These are phyloP conservation scores for Colletotrichum tropicale DNA, from an alignment of 2,329 filamentous ascomycete genomes.

Conservation along the genomic window DNA sequence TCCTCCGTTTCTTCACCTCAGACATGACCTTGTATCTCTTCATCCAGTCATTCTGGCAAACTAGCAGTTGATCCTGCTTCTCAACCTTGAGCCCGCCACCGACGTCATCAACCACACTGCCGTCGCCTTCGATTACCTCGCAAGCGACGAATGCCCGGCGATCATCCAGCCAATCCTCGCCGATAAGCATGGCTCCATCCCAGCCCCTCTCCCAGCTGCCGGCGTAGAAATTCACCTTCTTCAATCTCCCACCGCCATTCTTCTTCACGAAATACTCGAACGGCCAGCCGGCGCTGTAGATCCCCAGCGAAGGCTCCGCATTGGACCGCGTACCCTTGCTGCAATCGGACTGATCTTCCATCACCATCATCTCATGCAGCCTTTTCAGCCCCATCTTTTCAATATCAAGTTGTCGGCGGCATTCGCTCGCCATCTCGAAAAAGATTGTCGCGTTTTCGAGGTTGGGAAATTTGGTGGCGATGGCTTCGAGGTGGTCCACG, in stretches of 20 bases:
- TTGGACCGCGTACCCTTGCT: background rate
- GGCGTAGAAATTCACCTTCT: background rate
- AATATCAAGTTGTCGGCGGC: background rate
- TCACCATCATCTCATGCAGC: background rate
- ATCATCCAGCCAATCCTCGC: background rate
- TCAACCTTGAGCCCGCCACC: background rate
- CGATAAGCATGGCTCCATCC: background rate
- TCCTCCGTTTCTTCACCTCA: background rate
- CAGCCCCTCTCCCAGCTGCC: background rate
- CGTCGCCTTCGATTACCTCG: background rate
- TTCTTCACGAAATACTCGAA: background rate
- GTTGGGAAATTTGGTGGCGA: background rate
- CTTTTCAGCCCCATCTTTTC: background rate
- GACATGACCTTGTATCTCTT: background rate
- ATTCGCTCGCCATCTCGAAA: slow-evolving; percentile 1
- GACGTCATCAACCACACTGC: background rate
- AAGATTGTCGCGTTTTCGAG: background rate
- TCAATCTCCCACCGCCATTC: background rate
- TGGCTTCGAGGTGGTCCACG: background rate
- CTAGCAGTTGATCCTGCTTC: background rate
- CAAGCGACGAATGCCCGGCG: background rate
- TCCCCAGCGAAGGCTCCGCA: background rate
- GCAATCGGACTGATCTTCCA: background rate
- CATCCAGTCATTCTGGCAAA: background rate
- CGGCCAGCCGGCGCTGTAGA: background rate